Evolutionary conservation across 2,329 filamentous ascomycete species (phyloP).

Genomic region (Colletotrichum orchidophilum): DNA sequence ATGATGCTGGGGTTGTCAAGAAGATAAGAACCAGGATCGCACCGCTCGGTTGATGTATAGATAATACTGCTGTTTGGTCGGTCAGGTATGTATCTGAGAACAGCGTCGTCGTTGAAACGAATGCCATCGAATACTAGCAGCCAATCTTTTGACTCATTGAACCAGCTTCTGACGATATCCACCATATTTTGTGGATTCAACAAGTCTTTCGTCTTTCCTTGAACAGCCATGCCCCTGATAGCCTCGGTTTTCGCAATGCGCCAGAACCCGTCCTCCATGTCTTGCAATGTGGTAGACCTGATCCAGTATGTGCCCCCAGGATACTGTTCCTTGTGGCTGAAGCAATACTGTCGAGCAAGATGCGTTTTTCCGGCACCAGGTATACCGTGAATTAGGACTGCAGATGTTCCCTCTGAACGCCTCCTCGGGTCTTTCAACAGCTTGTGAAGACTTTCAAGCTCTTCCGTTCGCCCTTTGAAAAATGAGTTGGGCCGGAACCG

Average conservation of each 20-base stretch:
- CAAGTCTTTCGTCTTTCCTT: constrained; percentile 45
- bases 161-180: constrained; percentile 67
- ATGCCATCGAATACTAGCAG: constrained; percentile 74
- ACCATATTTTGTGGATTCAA: constrained; percentile 59
- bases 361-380: constrained; percentile 77
- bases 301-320: constrained; percentile 77
- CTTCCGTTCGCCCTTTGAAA: constrained; percentile 68
- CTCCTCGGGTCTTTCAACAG: constrained; percentile 67
- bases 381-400: constrained; percentile 71
- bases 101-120: constrained; percentile 65
- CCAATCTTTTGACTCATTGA: constrained; percentile 70
- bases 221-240: constrained; percentile 53
- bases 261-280: constrained; percentile 71
- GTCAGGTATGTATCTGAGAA: constrained; percentile 72
- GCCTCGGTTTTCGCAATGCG: constrained; percentile 69
- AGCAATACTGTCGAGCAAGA: constrained; percentile 74
- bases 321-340: constrained; percentile 65
- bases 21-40: constrained; percentile 61
- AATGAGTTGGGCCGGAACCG: constrained; percentile 70
- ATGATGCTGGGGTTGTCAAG: constrained; percentile 69
- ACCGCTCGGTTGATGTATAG: constrained; percentile 73
- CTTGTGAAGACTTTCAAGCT: constrained; percentile 66
- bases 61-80: constrained; percentile 71
- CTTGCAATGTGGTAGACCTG: constrained; percentile 66
- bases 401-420: constrained; percentile 66